Base-by-base conservation (phyloP, 176 grass and related monocot genomes). In the Musa acuminata region DNA sequence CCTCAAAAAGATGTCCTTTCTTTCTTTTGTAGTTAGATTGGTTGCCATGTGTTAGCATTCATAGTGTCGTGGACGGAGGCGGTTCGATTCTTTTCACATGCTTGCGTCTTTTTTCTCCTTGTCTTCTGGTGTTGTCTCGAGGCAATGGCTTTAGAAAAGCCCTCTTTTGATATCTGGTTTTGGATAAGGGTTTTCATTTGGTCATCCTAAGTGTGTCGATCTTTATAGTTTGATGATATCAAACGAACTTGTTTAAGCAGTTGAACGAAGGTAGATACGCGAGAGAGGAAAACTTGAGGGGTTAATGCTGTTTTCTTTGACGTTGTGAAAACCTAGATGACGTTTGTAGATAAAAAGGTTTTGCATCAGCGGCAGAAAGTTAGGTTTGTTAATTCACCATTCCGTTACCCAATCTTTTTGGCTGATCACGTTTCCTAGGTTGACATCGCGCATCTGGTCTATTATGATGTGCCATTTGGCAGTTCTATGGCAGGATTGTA, bases 1-100 rank as follows among this genome's bases (percentile, higher is more conserved):
- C 21, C 77, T 51, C 49, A 69, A 81, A 82, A 81, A 82, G 6
- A 16, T 0, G 51, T 82, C 51, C 55, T 76, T 59, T 49, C 13
- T 20, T 49, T 8, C 25, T 7, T 67, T 67, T 11, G 5, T 7
- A 9, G 19, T 49, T 70, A 20, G 67, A 43, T 9, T n/a, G 35
- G 43, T 70, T 26, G 9, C 22, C 11, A 65, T 26, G 23, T 13
- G 22, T 13, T 65, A 43, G 4, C 35, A 43, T 43, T 43, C 35
- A 6, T 43, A 6, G 35, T 6, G 21, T 11, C 11, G 2, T 26
- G 0, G 22, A 26, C 9, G 63, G 21, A 43, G 35, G 35, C 35
- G 35, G 35, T 43, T 43, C 35, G 35, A 26, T 65, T 26, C 11
- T 11, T 65, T 65, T 26, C 26, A 26, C 60, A 11, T 8, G 20